A percentile compares a stretch with the other conserved stretches of the same genome.
These are phyloP conservation scores for Macaranga tanarius DNA, from an alignment of 441 rosid species.

Conservation along the genomic window DNA sequence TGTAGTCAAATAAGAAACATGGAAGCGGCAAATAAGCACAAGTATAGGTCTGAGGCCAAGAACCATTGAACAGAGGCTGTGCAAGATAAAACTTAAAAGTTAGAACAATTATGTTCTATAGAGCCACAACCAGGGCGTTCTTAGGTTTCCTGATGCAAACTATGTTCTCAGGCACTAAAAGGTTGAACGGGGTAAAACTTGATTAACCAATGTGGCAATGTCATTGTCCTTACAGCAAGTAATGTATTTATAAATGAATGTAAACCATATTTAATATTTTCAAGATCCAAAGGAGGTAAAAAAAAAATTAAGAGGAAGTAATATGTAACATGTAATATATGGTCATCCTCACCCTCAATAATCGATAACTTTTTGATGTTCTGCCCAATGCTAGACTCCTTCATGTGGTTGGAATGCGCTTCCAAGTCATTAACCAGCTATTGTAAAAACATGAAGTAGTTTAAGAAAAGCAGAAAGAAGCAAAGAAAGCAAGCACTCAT, in stretches of 20 bases:
- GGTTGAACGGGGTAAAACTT: not conserved
- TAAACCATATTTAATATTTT: not conserved
- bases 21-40: too few species aligned
- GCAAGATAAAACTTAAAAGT: not conserved
- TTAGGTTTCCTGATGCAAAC: not conserved
- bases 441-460: conserved; percentile 36
- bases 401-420: conserved; percentile 49
- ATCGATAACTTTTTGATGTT: conserved; percentile 31
- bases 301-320: conserved; percentile 4
- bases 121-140: not conserved
- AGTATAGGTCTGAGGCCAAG: not conserved
- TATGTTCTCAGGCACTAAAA: not conserved
- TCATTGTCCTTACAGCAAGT: not conserved
- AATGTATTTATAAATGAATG: not conserved
- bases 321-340: conserved; percentile 1
- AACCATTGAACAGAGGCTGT: not conserved
- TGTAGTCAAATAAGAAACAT: not conserved
- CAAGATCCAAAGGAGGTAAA: not conserved
- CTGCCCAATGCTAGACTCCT: conserved; percentile 44
- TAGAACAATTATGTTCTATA: not conserved
- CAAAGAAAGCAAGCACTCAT: too few species aligned
- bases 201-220: too few species aligned
- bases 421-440: conserved; percentile 73
- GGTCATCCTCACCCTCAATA: conserved; percentile 49
- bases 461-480: too few species aligned